Percentiles rank a stretch among this genome's conserved stretches.
Conservation (phyloP, 768 basidiomycete species). For the Gymnopilus dilepis region DNA sequence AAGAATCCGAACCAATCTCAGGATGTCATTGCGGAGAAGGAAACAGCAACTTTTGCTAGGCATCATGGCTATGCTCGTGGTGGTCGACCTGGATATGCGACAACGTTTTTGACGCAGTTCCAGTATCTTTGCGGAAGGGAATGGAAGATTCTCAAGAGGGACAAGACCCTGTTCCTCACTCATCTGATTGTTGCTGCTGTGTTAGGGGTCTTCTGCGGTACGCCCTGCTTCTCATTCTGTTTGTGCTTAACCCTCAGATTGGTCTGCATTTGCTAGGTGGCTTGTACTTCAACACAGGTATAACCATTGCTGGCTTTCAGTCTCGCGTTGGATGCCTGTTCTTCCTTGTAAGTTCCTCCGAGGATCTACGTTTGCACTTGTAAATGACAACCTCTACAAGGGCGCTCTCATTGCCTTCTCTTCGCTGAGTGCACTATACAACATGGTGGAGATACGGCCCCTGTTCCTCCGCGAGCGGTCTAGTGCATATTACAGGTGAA, state of each 20-base stretch:
- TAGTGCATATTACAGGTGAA: conserved; percentile 80
- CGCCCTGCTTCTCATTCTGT: background rate
- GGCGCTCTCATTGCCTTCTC: conserved; percentile 93
- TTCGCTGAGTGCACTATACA: conserved; percentile 87
- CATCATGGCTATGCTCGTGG: conserved; percentile 9
- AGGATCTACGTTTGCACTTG: background rate
- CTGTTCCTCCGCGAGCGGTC: conserved; percentile 92
- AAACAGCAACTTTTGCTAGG: background rate
- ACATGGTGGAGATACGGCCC: conserved; percentile 81
- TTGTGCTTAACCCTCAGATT: background rate
- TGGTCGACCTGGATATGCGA: conserved; percentile 50
- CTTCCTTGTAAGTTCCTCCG: conserved; percentile 67
- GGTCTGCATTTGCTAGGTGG: conserved; percentile 61
- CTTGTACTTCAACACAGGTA: conserved; percentile 79
- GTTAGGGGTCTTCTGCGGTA: conserved; percentile 87
- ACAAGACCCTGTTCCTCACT: conserved; percentile 81
- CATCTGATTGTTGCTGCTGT: conserved; percentile 74
- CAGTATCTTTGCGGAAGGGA: conserved; percentile 83
- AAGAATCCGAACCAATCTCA: background rate
- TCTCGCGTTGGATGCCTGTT: conserved; percentile 92
- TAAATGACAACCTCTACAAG: conserved; percentile 41
- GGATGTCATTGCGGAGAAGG: background rate
- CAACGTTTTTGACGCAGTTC: conserved; percentile 90
- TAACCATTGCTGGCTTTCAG: conserved; percentile 92
- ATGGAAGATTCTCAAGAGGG: conserved; percentile 83